Base-by-base conservation (phyloP, 768 basidiomycete genomes). In the Mycena chlorophos region DNA sequence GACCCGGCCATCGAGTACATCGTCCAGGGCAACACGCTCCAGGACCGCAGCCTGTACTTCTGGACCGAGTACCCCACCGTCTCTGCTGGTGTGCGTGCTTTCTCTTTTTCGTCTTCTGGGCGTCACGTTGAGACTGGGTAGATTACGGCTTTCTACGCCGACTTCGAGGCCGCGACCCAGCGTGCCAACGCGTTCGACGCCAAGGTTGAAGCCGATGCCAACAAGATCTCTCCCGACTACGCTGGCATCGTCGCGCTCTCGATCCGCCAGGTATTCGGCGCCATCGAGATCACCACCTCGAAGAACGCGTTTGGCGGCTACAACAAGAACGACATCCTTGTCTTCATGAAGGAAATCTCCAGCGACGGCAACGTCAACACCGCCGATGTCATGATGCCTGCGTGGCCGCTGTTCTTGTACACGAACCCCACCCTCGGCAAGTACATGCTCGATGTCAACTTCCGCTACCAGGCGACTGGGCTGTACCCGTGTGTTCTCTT, bases 381-480 rank as follows among this genome's bases (percentile, higher is more conserved):
- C 19, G 80, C 86, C 83, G 84, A 86, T 54, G 81, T 84, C 22
- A 76, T 76, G 25, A 77, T 77, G 66, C 75, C 76, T 4, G 68
- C 82, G 5, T 84, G 79, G 78, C 85, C 75, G 16, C 66, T 78
- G 3, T 70, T 82, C 51, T 65, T 85, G 42, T 86, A 86, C 64
- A 70, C 77, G 50, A 82, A 83, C 63, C 79, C 83, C 2, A 57
- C 53, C 3, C 70, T 85, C 25, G 83, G 84, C 0, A 83, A 83
- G 63, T 81, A 77, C 62, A 73, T 87, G 5, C 71, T 88, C 16
- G 78, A 83, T 56, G 83, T 81, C 14, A 69, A 87, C 16, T 85
- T 86, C 64, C 74, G 81, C 55, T 88, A 88, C 62, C 86, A 87
- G 66, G 83, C 82, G 0, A 80, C 79, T 1, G 85, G 85, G 0